Conservation (phyloP, 2,329 filamentous ascomycete genomes). For the Talaromyces sp. region DNA sequence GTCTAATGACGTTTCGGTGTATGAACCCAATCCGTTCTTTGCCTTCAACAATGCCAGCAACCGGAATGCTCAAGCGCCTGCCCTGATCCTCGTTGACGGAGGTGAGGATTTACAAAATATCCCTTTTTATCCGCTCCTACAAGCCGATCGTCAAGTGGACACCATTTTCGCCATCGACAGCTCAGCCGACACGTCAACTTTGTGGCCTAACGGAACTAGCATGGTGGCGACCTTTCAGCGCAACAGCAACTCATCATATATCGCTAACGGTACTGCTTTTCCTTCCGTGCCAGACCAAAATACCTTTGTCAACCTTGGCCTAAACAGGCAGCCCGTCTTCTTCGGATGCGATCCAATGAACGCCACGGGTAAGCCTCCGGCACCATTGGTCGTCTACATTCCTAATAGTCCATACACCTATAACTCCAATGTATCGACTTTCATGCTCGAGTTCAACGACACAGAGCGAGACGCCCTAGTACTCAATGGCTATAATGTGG, state of each 20-base stretch:
- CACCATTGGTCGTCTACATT: conserved; percentile 76
- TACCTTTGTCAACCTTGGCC: conserved; percentile 69
- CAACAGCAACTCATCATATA: conserved; percentile 47
- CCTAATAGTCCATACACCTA: conserved; percentile 77
- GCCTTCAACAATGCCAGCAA: conserved; percentile 53
- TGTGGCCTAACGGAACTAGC: conserved; percentile 72
- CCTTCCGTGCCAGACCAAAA: conserved; percentile 66
- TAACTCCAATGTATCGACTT: conserved; percentile 74
- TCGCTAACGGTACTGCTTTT: conserved; percentile 64
- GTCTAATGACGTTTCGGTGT: conserved; percentile 68
- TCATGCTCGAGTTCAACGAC: conserved; percentile 58
- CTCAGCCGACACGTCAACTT: conserved; percentile 62
- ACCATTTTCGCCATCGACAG: conserved; percentile 77
- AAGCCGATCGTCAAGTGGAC: conserved; percentile 65
- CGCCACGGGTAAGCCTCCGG: conserved; percentile 42
- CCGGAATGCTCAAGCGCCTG: conserved; percentile 41
- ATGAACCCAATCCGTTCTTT: conserved; percentile 70
- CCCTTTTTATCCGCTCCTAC: conserved; percentile 69
- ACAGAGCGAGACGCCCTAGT: conserved; percentile 72
- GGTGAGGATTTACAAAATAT: conserved; percentile 74
- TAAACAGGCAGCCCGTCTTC: conserved; percentile 70
- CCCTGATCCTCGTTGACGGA: conserved; percentile 71
- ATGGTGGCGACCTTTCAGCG: conserved; percentile 69
- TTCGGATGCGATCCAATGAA: conserved; percentile 70
- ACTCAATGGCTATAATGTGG: conserved; percentile 79